Evolutionary conservation across 2,329 filamentous ascomycete species (phyloP).

Genomic region (Herpotrichia juniperi): DNA sequence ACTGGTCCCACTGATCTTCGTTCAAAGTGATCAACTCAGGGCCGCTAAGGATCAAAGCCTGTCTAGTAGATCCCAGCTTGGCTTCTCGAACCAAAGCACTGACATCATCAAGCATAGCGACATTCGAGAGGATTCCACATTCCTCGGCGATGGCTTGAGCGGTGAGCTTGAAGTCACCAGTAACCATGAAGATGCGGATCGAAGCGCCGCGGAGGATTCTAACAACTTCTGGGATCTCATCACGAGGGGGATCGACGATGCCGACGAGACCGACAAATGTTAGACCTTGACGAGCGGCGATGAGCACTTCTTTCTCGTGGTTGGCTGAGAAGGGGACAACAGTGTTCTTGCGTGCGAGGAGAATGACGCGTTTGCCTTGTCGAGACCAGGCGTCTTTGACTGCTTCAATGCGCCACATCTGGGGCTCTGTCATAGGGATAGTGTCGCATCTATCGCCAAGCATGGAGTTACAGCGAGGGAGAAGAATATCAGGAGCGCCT

Average conservation of each 20-base stretch:
- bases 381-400: constrained; percentile 73
- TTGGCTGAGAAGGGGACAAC: constrained; percentile 50
- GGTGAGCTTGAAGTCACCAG: constrained; percentile 77
- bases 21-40: constrained; percentile 67
- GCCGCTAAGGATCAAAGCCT: constrained; percentile 41
- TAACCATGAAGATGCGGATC: constrained; percentile 82
- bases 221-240: constrained; percentile 65
- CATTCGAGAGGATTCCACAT: constrained; percentile 71
- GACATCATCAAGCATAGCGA: constrained; percentile 58
- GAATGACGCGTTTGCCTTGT: constrained; percentile 70
- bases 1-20: constrained; percentile 70
- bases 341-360: constrained; percentile 67
- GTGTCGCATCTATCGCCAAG: constrained; percentile 62
- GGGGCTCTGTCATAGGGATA: constrained; percentile 53
- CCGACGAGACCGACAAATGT: constrained; percentile 63
- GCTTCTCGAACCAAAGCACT: constrained; percentile 54
- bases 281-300: constrained; percentile 57
- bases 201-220: constrained; percentile 71
- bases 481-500: constrained; percentile 76
- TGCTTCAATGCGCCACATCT: constrained; percentile 57
- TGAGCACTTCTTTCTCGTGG: constrained; percentile 64
- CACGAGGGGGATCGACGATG: constrained; percentile 65
- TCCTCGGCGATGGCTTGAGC: constrained; percentile 74
- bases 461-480: constrained; percentile 66
- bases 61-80: constrained; percentile 26